These are phyloP conservation scores for Gastrolobium bilobum DNA, from an alignment of 306 rosid species.

Conservation along the genomic window DNA sequence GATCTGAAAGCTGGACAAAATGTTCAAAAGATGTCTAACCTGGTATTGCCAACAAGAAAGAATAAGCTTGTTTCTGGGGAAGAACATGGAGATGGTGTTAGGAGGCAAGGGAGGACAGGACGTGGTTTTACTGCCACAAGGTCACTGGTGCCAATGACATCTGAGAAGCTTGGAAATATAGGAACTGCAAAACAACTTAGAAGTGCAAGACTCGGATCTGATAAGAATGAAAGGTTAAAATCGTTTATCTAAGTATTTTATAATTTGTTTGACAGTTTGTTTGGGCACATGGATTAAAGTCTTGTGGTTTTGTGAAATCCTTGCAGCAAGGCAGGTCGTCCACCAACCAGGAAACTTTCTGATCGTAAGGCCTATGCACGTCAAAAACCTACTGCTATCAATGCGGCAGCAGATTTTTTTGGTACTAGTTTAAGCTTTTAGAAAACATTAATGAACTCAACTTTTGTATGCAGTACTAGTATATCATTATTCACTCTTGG, in stretches of 20 bases:
- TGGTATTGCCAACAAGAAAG: slow-evolving; percentile 78
- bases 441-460: slow-evolving; percentile 32
- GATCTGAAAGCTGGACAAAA: slow-evolving; percentile 82
- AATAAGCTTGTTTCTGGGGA: slow-evolving; percentile 81
- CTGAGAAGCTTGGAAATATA: slow-evolving; percentile 79
- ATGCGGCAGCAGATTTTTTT: slow-evolving; percentile 79
- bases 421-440: slow-evolving; percentile 62
- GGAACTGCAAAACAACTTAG: slow-evolving; percentile 98
- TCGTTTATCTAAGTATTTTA: slow-evolving; percentile 39
- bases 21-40: slow-evolving; percentile 72
- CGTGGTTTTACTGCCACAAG: slow-evolving; percentile 74
- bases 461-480: slow-evolving; percentile 29
- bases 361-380: slow-evolving; percentile 95
- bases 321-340: slow-evolving; percentile 99
- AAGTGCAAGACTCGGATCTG: slow-evolving; percentile 84
- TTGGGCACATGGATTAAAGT: slow-evolving; percentile 41
- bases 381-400: slow-evolving; percentile 80
- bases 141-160: slow-evolving; percentile 71
- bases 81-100: slow-evolving; percentile 94
- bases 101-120: slow-evolving; percentile 98
- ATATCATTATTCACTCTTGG: slow-evolving; percentile 53
- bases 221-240: slow-evolving; percentile 84
- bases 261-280: slow-evolving; percentile 44
- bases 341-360: slow-evolving; percentile 93
- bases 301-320: slow-evolving; percentile 54